A percentile compares a stretch with the other conserved stretches of the same genome.
phyloP scores from a whole-genome alignment of 169 alveolate species.

The Cryptosporidium sp. region DNA sequence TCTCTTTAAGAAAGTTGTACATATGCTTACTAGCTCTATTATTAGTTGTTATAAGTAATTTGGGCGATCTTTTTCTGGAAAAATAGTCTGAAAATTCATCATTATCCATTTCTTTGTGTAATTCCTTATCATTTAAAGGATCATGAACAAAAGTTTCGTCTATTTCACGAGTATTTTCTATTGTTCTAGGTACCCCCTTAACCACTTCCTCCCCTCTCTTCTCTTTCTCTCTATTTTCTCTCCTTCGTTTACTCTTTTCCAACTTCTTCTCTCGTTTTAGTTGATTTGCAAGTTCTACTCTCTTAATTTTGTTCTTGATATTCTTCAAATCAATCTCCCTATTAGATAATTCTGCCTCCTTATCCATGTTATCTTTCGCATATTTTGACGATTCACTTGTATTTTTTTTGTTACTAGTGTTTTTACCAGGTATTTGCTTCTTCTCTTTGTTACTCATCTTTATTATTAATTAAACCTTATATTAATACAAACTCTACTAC shows the following conservation, averaged over 20 bases:
- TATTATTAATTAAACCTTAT: not conserved
- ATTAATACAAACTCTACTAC: not conserved
- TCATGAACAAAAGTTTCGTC: constrained; percentile 76
- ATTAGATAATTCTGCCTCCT: not conserved
- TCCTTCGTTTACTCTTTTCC: constrained; percentile 60
- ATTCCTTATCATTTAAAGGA: constrained; percentile 85
- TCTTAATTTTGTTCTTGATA: constrained; percentile 45
- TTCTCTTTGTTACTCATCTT: not conserved
- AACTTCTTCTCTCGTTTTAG: constrained; percentile 30
- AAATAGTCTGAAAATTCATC: constrained; percentile 93
- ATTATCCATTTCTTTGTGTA: constrained; percentile 86
- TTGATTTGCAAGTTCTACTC: constrained; percentile 25
- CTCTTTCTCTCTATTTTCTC: constrained; percentile 67
- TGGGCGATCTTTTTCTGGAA: constrained; percentile 88
- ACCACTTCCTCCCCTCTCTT: constrained; percentile 45
- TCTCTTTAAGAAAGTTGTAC: constrained; percentile 89
- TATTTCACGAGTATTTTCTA: constrained; percentile 76
- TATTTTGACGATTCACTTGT: not conserved
- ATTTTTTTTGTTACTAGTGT: not conserved
- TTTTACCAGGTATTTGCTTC: not conserved
- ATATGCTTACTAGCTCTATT: constrained; percentile 87
- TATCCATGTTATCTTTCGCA: not conserved
- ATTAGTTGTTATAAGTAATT: constrained; percentile 90
- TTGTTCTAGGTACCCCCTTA: constrained; percentile 76
- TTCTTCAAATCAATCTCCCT: constrained; percentile 10